Conservation (phyloP, 352 stramenopile genomes). For the Phytophthora hybrid region DNA sequence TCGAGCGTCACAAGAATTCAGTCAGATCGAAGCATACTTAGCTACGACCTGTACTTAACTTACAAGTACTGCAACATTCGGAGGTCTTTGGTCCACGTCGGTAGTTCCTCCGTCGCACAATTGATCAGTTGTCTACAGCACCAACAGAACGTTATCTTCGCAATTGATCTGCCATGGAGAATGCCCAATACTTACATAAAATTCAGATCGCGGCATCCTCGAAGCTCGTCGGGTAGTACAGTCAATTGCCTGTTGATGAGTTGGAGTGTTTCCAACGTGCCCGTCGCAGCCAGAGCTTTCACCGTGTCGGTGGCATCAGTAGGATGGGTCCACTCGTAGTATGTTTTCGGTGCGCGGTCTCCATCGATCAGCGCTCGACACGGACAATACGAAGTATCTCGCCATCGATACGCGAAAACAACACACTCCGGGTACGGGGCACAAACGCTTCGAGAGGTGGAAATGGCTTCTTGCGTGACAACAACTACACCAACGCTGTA, state of each 20-base stretch:
- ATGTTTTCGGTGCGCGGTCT: constrained; percentile 40
- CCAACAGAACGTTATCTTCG: background rate
- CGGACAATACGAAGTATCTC: constrained; percentile 31
- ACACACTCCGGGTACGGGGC: constrained; percentile 39
- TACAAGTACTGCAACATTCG: constrained; percentile 53
- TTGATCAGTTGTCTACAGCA: constrained; percentile 41
- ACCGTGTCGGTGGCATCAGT: constrained; percentile 38
- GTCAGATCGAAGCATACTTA: background rate
- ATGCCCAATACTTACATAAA: constrained; percentile 44
- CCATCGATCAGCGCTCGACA: constrained; percentile 47
- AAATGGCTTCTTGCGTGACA: constrained; percentile 19
- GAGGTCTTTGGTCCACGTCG: constrained; percentile 44
- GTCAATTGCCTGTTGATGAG: constrained; percentile 44
- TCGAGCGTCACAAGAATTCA: background rate
- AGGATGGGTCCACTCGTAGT: constrained; percentile 44
- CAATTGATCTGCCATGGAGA: too few species aligned
- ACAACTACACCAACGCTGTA: constrained; percentile 26
- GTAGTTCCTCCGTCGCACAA: constrained; percentile 36
- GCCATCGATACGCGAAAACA: constrained; percentile 40
- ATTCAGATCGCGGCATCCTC: constrained; percentile 38
- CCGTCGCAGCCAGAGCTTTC: constrained; percentile 26
- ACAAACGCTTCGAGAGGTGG: constrained; percentile 21
- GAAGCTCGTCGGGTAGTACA: constrained; percentile 38
- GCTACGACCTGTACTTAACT: constrained; percentile 1
- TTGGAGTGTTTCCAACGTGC: constrained; percentile 43